These are phyloP conservation scores for Trypanosoma avium DNA, from an alignment of 208 protist genomes.

Conservation along the genomic window DNA sequence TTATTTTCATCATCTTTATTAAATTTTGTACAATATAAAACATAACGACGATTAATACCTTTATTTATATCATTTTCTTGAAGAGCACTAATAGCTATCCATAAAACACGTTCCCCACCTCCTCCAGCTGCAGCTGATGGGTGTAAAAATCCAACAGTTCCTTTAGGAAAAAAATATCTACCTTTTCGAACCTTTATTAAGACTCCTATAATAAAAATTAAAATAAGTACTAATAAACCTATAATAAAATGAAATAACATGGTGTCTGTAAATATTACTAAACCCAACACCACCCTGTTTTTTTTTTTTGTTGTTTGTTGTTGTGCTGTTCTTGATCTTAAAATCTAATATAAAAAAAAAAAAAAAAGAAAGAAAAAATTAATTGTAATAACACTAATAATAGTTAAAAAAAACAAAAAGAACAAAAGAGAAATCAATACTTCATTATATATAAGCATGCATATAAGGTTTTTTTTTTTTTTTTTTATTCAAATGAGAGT, in stretches of 20 bases:
- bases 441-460: too few relatives aligned
- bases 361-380: conserved; percentile 8
- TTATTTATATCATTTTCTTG: conserved; percentile 42
- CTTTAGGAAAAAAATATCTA: conserved; percentile 23
- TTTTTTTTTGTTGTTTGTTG: too few relatives aligned
- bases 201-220: not conserved
- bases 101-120: conserved; percentile 97
- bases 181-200: conserved; percentile 5
- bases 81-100: conserved; percentile 79
- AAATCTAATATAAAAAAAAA: too few relatives aligned
- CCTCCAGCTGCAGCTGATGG: conserved; percentile 90
- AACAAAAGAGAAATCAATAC: too few relatives aligned
- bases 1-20: conserved; percentile 7
- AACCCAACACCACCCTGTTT: too few relatives aligned
- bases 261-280: too few relatives aligned
- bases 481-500: too few relatives aligned
- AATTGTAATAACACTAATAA: too few relatives aligned
- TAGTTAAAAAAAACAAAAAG: too few relatives aligned
- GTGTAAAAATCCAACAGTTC: conserved; percentile 91
- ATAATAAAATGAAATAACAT: conserved; percentile 10
- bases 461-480: too few relatives aligned
- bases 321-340: too few relatives aligned
- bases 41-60: conserved; percentile 45
- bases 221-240: conserved; percentile 5
- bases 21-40: conserved; percentile 58